These are phyloP conservation scores for Phytophthora agathidicida DNA, from an alignment of 352 stramenopile genomes.

Conservation along the genomic window DNA sequence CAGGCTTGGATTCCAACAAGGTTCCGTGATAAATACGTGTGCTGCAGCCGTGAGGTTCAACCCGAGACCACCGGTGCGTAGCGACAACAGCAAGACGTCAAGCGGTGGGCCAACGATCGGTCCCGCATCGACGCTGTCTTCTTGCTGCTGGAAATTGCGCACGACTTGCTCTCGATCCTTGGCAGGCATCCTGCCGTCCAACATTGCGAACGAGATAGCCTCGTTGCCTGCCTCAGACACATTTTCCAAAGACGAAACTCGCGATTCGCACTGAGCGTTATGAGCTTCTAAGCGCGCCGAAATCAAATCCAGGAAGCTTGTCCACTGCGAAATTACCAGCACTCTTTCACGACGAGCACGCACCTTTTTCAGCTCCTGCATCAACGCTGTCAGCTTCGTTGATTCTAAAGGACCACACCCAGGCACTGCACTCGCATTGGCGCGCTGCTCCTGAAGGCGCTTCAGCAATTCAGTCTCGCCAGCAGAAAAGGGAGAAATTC, in stretches of 20 bases:
- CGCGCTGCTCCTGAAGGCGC: constrained; percentile 26
- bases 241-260: constrained; percentile 21
- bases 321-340: constrained; percentile 92
- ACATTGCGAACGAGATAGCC: constrained; percentile 49
- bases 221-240: constrained; percentile 3
- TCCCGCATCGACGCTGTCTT: constrained; percentile 14
- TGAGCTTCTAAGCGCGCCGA: constrained; percentile 45
- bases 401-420: constrained; percentile 36
- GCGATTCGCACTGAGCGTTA: constrained; percentile 33
- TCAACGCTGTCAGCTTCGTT: constrained; percentile 68
- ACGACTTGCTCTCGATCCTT: constrained; percentile 70
- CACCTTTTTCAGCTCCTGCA: constrained; percentile 56
- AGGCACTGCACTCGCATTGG: constrained; percentile 6
- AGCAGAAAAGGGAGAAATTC: constrained; percentile 35
- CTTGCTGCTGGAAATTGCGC: constrained; percentile 61
- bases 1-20: constrained; percentile 92
- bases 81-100: constrained; percentile 87
- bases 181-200: constrained; percentile 70
- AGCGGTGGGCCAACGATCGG: constrained; percentile 35
- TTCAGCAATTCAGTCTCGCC: constrained; percentile 42
- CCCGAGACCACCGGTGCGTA: constrained; percentile 89
- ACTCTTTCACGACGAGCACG: constrained; percentile 55
- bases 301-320: constrained; percentile 84
- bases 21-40: constrained; percentile 95
- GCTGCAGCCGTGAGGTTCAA: constrained; percentile 93